Evolutionary conservation across 331 rosid genomes (phyloP), one percentile per base, ranked within the genome.

Genomic region (Quercus phellos): DNA sequence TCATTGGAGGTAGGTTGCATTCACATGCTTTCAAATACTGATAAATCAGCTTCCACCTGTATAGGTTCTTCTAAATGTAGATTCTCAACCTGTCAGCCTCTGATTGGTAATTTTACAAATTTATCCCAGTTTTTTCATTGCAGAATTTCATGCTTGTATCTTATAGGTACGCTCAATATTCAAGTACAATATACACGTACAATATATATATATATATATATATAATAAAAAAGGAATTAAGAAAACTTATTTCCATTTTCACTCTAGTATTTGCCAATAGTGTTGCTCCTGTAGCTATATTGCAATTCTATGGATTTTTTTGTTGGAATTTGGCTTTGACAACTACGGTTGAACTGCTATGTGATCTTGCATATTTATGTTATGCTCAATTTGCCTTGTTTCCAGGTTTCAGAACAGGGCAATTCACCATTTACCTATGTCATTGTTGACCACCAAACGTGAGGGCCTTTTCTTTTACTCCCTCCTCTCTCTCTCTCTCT

Each of bases 331-430:
- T 76, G 74, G 76, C 74, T 50, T 66, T 35, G 70, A 68, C 73
- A 67, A 84, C 77, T 72, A 79, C 18, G 51, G 35, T 22, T 8
- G 21, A 32, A 66, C 51, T 34, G 51, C 51, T 18, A 8, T 66
- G 51, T 17, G 66, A 19, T 73, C 73, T 55, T 19, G 50, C 30
- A 13, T 24, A 56, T 27, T 24, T 38, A 26, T 70, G 34, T 74
- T 46, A 2, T 46, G 70, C 56, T 81, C 42, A 0, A 16, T 80
- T 29, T 63, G 51, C 67, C 60, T 77, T 79, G 51, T 82, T 87
- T 86, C 42, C 90, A 94, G 97, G 93, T 94, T 68, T 79, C 98
- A 1, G 24, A 94, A 76, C 97, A 83, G 58, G 99, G 98, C 26
- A 86, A 75, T 82, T 83, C 99, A 73, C 90, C 99, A 17, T 92